Evolutionary conservation across 1,284 basidiomycete species (phyloP).

Genomic region (Apiotrichum brassicae): DNA sequence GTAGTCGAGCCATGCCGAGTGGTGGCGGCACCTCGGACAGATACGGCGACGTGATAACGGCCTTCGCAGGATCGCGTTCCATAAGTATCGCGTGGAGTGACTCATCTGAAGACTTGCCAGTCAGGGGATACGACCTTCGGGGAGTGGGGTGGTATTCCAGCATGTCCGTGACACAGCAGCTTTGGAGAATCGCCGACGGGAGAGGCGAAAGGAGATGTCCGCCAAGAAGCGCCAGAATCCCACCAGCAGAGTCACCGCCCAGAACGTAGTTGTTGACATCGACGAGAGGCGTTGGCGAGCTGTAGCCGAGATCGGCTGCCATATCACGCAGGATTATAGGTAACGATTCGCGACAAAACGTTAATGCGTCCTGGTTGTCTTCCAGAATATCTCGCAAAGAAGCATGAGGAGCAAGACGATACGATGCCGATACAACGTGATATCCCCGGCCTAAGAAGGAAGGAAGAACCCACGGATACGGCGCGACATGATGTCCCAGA

Average conservation of each 20-base stretch:
- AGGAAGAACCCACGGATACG: conserved; percentile 22
- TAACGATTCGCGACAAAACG: conserved; percentile 12
- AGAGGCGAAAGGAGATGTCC: background rate
- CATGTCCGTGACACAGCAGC: conserved; percentile 24
- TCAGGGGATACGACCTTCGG: background rate
- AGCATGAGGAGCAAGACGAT: conserved; percentile 25
- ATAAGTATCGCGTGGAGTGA: background rate
- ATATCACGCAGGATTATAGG: conserved; percentile 10
- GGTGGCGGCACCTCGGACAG: background rate
- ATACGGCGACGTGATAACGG: conserved; percentile 7
- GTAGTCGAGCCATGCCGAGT: background rate
- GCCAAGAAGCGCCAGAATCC: conserved; percentile 9
- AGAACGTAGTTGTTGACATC: conserved; percentile 22
- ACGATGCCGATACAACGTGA: conserved; percentile 25
- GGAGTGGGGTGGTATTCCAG: conserved; percentile 8
- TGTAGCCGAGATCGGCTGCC: background rate
- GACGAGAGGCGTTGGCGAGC: background rate
- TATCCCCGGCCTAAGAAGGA: conserved; percentile 18
- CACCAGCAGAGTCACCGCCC: conserved; percentile 32
- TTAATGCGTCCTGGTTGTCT: conserved; percentile 19
- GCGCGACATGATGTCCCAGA: conserved; percentile 17
- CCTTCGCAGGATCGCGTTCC: conserved; percentile 13
- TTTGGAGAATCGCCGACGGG: conserved; percentile 13
- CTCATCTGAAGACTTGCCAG: background rate
- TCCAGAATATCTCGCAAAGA: conserved; percentile 16